phyloP scores from a whole-genome alignment of 2,329 filamentous ascomycete genomes.

The Pestalotiopsis sp. region DNA sequence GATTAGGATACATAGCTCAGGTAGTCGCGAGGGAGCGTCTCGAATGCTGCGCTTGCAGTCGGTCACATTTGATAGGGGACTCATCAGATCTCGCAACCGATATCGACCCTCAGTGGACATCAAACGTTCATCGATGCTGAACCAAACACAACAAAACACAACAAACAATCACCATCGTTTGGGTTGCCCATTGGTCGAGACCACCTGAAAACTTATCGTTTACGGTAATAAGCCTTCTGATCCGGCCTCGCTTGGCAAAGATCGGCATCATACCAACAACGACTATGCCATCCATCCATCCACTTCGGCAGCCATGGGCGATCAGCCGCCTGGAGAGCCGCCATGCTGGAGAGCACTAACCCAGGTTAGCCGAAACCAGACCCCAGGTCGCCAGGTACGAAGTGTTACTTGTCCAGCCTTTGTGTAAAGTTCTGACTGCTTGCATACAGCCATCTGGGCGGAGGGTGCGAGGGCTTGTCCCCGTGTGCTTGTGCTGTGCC shows the following conservation, averaged over 20 bases:
- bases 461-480: neutral
- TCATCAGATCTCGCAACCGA: neutral
- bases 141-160: neutral
- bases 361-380: neutral
- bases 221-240: neutral
- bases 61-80: neutral
- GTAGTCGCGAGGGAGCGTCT: too few species aligned
- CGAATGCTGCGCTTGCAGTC: neutral
- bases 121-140: neutral
- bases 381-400: neutral
- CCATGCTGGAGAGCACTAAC: neutral
- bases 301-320: neutral
- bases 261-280: neutral
- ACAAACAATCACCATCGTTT: neutral
- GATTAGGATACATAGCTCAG: too few species aligned
- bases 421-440: neutral
- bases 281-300: neutral
- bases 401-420: neutral
- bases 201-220: neutral
- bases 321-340: constrained; percentile 4
- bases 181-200: neutral
- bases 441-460: neutral
- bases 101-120: neutral
- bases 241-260: neutral
- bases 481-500: neutral